phyloP scores from a whole-genome alignment of 768 basidiomycete species.

The Thelephora ganbajun region DNA sequence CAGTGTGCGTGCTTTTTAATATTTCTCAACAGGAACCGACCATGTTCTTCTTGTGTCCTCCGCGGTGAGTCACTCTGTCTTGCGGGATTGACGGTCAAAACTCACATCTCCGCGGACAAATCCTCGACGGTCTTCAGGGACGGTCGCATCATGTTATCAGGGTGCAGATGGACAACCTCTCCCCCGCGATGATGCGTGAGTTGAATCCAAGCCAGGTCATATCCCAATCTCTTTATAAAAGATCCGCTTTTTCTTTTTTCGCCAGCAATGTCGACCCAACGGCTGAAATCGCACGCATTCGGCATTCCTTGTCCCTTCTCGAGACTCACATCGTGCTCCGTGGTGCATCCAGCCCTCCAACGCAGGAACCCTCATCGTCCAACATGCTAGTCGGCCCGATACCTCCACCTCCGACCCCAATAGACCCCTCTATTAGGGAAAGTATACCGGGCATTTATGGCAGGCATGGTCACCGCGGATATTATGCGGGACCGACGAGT shows the following conservation, averaged over 20 bases:
- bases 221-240: constrained; percentile 2
- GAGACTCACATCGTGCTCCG: constrained; percentile 38
- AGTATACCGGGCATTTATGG: constrained; percentile 53
- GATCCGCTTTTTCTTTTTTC: constrained; percentile 5
- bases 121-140: constrained; percentile 33
- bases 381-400: constrained; percentile 12
- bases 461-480: constrained; percentile 47
- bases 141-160: constrained; percentile 70
- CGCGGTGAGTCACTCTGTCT: constrained; percentile 34
- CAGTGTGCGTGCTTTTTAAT: constrained; percentile 4
- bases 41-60: constrained; percentile 80
- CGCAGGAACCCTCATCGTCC: neutral
- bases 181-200: constrained; percentile 31
- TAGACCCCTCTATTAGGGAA: constrained; percentile 24
- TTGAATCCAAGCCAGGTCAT: constrained; percentile 13
- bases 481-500: constrained; percentile 73
- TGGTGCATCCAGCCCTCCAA: constrained; percentile 13
- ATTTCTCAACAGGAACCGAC: constrained; percentile 47
- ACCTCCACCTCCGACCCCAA: constrained; percentile 32
- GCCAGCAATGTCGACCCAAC: constrained; percentile 40
- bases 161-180: constrained; percentile 44
- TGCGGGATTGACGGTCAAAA: neutral
- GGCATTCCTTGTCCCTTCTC: constrained; percentile 54
- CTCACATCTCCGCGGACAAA: constrained; percentile 3
- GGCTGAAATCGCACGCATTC: constrained; percentile 51